Base-by-base conservation (phyloP, 306 rosid species). In the Luffa aegyptiaca region DNA sequence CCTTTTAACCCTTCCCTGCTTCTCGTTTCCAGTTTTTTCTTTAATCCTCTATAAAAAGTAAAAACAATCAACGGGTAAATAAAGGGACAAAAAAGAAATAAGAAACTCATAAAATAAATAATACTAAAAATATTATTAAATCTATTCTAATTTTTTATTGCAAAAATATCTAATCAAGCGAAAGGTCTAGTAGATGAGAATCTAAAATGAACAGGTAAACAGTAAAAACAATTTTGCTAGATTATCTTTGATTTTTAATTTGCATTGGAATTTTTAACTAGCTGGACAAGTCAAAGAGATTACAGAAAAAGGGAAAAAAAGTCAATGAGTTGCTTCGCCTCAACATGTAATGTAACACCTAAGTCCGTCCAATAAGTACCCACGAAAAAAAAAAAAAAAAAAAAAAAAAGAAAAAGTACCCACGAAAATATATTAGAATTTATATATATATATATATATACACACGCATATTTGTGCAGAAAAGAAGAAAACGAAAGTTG, bases 291-390 rank as follows among this genome's bases (percentile, higher is more conserved):
- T 52, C 79, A 52, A 75, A 74, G 52, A 75, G 79, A 53, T 33
- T 9, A 75, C 8, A 17, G 8, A 75, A 52, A 6, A 36, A 3
- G n/a, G n/a, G 21, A 20, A 63, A 45, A 11, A 21, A 72, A 31
- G 33, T 8, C 8, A 74, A 74, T 31, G 14, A 51, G 42, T 53
- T 52, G 46, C 20, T 35, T 51, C 65, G 42, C 61, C 31, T 51
- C 31, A 74, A 31, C 78, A 74, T 31, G 42, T 72, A 72, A 59
- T 41, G 74, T 41, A 81, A 20, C 80, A 62, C 63, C 83, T 13
- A 33, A 48, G 78, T 49, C 78, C 78, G 78, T 49, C 78, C 78
- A 74, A 51, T 74, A 49, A 72, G 46, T n/a, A 66, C 65, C 57
- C 59, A 21, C 70, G 71, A 72, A 48, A 74, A 49, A n/a, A n/a